Evolutionary conservation across 352 stramenopile species (phyloP).

Genomic region (Globisporangium abappressorium): DNA sequence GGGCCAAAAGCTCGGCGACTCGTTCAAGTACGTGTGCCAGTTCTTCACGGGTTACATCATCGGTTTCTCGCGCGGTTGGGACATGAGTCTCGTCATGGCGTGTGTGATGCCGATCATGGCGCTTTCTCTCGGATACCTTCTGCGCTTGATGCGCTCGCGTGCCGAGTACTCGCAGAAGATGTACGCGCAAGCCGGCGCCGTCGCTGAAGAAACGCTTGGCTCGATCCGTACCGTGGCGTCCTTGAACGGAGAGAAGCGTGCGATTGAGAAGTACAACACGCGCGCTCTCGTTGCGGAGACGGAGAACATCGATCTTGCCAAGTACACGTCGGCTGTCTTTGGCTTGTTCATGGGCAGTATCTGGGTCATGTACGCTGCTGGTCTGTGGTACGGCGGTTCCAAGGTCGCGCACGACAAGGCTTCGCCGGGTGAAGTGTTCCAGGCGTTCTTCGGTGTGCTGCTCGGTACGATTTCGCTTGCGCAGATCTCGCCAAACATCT

Average conservation of each 20-base stretch:
- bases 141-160: constrained; percentile 12
- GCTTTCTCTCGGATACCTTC: constrained; percentile 18
- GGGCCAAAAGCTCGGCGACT: not conserved
- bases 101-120: constrained; percentile 20
- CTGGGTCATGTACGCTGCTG: too few species aligned
- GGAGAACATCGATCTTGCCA: too few species aligned
- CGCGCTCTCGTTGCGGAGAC: too few species aligned
- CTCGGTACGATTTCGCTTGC: constrained; percentile 38
- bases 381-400: too few species aligned
- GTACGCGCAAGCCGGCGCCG: constrained; percentile 19
- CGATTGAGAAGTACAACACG: constrained; percentile 20
- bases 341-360: too few species aligned
- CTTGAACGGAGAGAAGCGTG: constrained; percentile 23
- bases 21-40: too few species aligned
- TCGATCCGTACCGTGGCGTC: constrained; percentile 29
- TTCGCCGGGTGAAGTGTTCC: constrained; percentile 39
- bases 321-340: too few species aligned
- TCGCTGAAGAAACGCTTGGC: constrained; percentile 31
- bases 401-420: constrained; percentile 17
- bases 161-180: constrained; percentile 44
- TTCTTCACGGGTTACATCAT: too few species aligned
- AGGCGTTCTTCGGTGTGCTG: constrained; percentile 54
- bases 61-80: too few species aligned
- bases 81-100: too few species aligned
- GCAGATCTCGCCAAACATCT: constrained; percentile 55